These are phyloP conservation scores for Imleria badia DNA, from an alignment of 768 basidiomycete genomes.

Conservation along the genomic window DNA sequence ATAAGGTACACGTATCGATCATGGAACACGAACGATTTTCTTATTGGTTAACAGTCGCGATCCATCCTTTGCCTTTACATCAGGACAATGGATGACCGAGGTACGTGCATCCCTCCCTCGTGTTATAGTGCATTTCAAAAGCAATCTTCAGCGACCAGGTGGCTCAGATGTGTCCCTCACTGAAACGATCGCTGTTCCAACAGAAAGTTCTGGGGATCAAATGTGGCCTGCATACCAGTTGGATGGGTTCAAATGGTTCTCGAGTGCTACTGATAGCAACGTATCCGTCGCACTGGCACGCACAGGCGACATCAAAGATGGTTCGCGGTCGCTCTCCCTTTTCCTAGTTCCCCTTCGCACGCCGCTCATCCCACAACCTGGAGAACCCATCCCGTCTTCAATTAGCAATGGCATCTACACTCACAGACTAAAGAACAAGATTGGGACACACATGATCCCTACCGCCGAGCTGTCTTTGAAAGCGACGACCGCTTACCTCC, in stretches of 20 bases:
- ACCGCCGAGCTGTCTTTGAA: slow-evolving; percentile 73
- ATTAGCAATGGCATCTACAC: slow-evolving; percentile 64
- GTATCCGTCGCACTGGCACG: slow-evolving; percentile 72
- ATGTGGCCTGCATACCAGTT: slow-evolving; percentile 56
- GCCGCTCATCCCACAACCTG: slow-evolving; percentile 47
- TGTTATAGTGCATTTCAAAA: background rate
- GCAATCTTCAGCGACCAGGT: slow-evolving; percentile 52
- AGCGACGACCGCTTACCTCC: slow-evolving; percentile 57
- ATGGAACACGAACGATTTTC: background rate
- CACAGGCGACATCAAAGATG: slow-evolving; percentile 53
- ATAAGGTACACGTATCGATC: slow-evolving; percentile 45
- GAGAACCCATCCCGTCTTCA: slow-evolving; percentile 42
- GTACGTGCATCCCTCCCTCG: slow-evolving; percentile 27
- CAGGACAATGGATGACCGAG: slow-evolving; percentile 88
- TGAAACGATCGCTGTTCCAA: slow-evolving; percentile 57
- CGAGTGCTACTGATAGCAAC: slow-evolving; percentile 76
- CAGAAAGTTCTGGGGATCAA: slow-evolving; percentile 29
- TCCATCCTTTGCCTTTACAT: slow-evolving; percentile 59
- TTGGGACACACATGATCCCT: slow-evolving; percentile 71
- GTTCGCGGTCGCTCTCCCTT: slow-evolving; percentile 68
- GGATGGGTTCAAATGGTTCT: slow-evolving; percentile 83
- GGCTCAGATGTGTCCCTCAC: slow-evolving; percentile 76
- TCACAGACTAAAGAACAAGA: slow-evolving; percentile 77
- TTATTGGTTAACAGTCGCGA: slow-evolving; percentile 48
- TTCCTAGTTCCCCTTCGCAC: slow-evolving; percentile 66